Conservation (phyloP, 2,329 filamentous ascomycete species). For the Endothia cerciana region DNA sequence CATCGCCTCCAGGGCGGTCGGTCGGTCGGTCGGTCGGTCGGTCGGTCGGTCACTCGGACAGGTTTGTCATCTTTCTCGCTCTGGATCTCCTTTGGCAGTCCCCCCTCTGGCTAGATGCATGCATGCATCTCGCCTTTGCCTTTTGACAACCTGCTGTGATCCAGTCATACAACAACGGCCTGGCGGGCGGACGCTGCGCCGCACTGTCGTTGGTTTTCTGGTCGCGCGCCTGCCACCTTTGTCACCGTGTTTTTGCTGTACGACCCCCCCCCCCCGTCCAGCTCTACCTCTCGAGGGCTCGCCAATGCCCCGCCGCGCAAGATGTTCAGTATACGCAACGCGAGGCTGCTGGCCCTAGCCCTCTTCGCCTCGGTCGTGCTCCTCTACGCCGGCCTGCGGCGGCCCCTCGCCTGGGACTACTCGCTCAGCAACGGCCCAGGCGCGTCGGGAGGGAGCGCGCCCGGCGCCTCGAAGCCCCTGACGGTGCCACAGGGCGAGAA, state of each 20-base stretch:
- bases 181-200: background rate
- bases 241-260: background rate
- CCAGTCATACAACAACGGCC: background rate
- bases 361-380: constrained; percentile 20
- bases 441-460: background rate
- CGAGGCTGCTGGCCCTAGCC: constrained; percentile 20
- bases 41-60: background rate
- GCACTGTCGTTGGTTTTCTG: background rate
- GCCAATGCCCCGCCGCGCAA: constrained; percentile 18
- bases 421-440: background rate
- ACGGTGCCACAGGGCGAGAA: background rate
- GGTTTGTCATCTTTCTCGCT: background rate
- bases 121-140: background rate
- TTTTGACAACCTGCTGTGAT: background rate
- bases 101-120: background rate
- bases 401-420: constrained; percentile 15
- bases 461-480: background rate
- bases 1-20: no score
- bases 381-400: constrained; percentile 21
- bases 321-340: constrained; percentile 26
- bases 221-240: background rate
- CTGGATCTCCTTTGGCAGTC: background rate
- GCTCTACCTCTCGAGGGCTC: no score
- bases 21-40: no score
- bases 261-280: no score